Percentiles rank a stretch among this genome's conserved stretches.
phyloP scores from a whole-genome alignment of 164 flowering plant species.

The Warburgia ugandensis region DNA sequence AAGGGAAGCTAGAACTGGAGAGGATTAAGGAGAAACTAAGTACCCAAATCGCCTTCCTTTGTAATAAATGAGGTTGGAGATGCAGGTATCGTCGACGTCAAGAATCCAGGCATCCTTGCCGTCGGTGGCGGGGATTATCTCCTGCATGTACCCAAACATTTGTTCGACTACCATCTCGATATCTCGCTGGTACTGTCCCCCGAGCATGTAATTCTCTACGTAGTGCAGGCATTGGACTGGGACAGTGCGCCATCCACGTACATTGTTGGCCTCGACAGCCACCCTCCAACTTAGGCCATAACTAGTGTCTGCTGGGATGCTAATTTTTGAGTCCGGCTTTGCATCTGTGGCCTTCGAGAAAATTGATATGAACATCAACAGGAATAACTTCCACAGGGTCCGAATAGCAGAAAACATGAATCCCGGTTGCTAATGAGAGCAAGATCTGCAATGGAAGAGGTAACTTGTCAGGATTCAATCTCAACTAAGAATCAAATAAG shows the following conservation, averaged over 20 bases:
- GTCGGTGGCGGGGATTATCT: slow-evolving; percentile 25
- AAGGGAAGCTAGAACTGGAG: too few species aligned
- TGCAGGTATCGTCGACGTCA: slow-evolving; percentile 83
- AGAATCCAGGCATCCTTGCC: slow-evolving; percentile 76
- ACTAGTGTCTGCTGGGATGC: background rate
- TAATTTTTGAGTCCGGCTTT: background rate
- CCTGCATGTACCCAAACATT: slow-evolving; percentile 30
- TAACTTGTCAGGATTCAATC: too few species aligned
- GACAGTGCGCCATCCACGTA: slow-evolving; percentile 59
- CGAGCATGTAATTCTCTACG: slow-evolving; percentile 55
- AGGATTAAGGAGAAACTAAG: background rate
- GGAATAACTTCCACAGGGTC: too few species aligned
- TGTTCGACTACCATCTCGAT: slow-evolving; percentile 37
- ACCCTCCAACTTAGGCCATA: slow-evolving; percentile 78
- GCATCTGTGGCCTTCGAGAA: slow-evolving; percentile 8
- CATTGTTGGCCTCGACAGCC: slow-evolving; percentile 71
- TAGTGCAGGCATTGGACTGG: slow-evolving; percentile 47
- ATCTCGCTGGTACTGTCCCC: slow-evolving; percentile 64
- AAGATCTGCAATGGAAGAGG: too few species aligned
- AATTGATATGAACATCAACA: slow-evolving; percentile 10
- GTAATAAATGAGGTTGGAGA: slow-evolving; percentile 64
- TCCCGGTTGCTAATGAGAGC: too few species aligned
- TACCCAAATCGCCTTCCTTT: slow-evolving; percentile 56
- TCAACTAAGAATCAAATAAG: too few species aligned
- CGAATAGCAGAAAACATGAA: too few species aligned